Conservation (phyloP, 1,284 basidiomycete genomes). For the Leccinum solheimii region DNA sequence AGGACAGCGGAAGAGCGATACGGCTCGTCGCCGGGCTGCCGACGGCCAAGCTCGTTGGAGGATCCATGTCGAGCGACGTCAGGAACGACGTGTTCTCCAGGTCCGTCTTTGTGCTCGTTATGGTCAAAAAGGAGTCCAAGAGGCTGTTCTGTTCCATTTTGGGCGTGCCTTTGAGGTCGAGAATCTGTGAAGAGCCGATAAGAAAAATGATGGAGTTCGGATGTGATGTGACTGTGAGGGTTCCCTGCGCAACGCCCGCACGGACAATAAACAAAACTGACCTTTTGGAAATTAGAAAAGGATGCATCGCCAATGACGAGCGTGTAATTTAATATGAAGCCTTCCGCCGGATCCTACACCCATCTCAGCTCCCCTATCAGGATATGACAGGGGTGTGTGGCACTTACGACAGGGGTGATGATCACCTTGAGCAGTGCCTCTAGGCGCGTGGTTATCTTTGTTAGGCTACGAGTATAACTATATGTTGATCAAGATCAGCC, state of each 20-base stretch:
- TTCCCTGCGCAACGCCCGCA: neutral
- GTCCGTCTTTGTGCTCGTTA: slow-evolving; percentile 86
- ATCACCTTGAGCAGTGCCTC: slow-evolving; percentile 94
- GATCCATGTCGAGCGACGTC: slow-evolving; percentile 93
- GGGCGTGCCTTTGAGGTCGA: slow-evolving; percentile 93
- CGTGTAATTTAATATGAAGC: slow-evolving; percentile 93
- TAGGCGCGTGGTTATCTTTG: slow-evolving; percentile 76
- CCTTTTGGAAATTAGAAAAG: slow-evolving; percentile 98
- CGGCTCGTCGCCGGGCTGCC: slow-evolving; percentile 62
- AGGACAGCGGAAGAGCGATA: slow-evolving; percentile 49
- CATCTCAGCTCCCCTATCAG: neutral
- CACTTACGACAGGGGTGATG: slow-evolving; percentile 80
- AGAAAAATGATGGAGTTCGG: neutral
- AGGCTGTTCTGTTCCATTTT: slow-evolving; percentile 86
- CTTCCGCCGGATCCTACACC: slow-evolving; percentile 80
- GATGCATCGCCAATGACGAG: slow-evolving; percentile 90
- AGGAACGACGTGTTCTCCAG: slow-evolving; percentile 88
- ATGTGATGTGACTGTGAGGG: neutral
- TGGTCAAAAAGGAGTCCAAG: slow-evolving; percentile 87
- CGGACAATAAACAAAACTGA: slow-evolving; percentile 31
- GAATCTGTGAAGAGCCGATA: slow-evolving; percentile 55
- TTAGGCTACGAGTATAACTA: slow-evolving; percentile 81
- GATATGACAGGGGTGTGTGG: neutral
- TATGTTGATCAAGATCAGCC: slow-evolving; percentile 14
- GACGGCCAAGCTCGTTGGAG: slow-evolving; percentile 48